These are phyloP conservation scores for Bidens hawaiensis DNA, from an alignment of 140 eudicot genomes.

Conservation along the genomic window DNA sequence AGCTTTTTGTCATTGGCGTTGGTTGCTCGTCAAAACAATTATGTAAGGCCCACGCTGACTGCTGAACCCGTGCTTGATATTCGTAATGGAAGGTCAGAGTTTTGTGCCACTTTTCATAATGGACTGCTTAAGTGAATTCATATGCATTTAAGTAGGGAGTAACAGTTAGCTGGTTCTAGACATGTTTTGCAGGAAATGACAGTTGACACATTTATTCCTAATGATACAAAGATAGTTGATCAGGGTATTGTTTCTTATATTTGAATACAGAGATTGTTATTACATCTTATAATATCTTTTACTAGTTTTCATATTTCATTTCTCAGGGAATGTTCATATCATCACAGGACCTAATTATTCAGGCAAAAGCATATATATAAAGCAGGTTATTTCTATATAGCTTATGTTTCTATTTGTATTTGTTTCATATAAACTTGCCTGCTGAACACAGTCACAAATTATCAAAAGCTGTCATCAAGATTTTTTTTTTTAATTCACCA, in stretches of 20 bases:
- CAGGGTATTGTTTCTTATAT: slow-evolving; percentile 34
- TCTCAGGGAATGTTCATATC: slow-evolving; percentile 73
- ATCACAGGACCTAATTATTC: slow-evolving; percentile 98
- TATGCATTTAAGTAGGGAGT: slow-evolving; percentile 1
- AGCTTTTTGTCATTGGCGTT: slow-evolving; percentile 78
- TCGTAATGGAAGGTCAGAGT: slow-evolving; percentile 81
- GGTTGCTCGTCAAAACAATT: slow-evolving; percentile 93
- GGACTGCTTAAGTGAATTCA: not conserved
- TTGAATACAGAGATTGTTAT: not conserved
- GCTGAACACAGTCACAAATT: not conserved
- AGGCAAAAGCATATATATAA: slow-evolving; percentile 90
- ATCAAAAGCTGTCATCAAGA: not conserved
- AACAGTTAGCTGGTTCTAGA: slow-evolving; percentile 30
- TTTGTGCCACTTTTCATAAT: slow-evolving; percentile 14
- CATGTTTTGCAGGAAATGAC: slow-evolving; percentile 99
- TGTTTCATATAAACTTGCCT: slow-evolving; percentile 11
- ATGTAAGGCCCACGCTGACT: slow-evolving; percentile 74
- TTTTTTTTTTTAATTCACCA: not conserved
- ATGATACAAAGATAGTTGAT: slow-evolving; percentile 78
- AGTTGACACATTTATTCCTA: slow-evolving; percentile 92
- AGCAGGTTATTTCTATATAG: slow-evolving; percentile 52
- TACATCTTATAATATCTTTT: slow-evolving; percentile 2
- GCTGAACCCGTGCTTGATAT: slow-evolving; percentile 68
- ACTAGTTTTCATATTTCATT: slow-evolving; percentile 12
- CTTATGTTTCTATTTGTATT: not conserved